These are phyloP conservation scores for Salix suchowensis DNA, from an alignment of 345 rosid genomes.

Conservation along the genomic window DNA sequence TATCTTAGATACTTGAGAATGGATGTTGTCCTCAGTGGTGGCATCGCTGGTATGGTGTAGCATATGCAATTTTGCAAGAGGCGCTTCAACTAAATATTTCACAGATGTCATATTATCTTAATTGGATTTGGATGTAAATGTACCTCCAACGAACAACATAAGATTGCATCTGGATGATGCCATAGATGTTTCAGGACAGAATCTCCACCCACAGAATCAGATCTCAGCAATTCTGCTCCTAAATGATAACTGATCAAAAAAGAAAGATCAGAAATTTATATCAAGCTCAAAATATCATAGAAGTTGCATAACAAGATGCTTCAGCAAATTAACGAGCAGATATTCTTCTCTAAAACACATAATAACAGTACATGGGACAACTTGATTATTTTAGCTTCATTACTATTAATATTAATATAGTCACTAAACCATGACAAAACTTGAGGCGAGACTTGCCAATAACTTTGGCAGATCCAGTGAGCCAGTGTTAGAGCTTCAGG, in stretches of 20 bases:
- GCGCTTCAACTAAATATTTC: not conserved
- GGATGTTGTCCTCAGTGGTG: not conserved
- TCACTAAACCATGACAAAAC: not conserved
- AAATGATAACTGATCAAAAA: conserved; percentile 49
- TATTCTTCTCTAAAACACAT: not conserved
- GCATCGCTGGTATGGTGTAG: not conserved
- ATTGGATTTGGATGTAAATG: not conserved
- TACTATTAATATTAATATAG: not conserved
- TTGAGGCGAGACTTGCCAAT: conserved; percentile 39
- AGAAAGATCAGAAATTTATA: conserved; percentile 5
- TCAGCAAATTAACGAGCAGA: not conserved
- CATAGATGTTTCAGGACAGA: conserved; percentile 71
- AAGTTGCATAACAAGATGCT: not conserved
- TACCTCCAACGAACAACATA: conserved; percentile 93
- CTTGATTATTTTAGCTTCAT: not conserved
- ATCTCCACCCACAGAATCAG: conserved; percentile 55
- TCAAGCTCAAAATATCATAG: not conserved
- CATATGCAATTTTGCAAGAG: not conserved
- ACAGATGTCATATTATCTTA: not conserved
- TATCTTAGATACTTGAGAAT: not conserved
- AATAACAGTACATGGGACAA: not conserved
- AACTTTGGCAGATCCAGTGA: conserved; percentile 88
- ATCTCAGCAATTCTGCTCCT: conserved; percentile 65
- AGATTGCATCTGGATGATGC: conserved; percentile 85
- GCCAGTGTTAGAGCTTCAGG: conserved; percentile 94